Evolutionary conservation across 371 early-diverging fungal species (phyloP), one percentile per base, ranked within the genome.

Genomic region (Mucor plumbeus): DNA sequence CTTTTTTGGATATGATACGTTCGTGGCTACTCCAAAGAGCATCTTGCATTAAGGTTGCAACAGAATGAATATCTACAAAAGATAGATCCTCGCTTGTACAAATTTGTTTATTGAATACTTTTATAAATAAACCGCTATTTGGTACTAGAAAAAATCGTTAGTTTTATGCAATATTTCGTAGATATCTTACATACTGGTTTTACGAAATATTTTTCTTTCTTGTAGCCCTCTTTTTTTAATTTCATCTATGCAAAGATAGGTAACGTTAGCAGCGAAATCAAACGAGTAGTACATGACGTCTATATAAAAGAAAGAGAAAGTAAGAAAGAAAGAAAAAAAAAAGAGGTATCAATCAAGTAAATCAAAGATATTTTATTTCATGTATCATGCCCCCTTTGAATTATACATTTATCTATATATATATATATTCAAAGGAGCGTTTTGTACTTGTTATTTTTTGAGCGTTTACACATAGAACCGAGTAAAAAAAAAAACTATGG

Each of bases 1-100:
- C 74, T 48, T 74, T 83, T 56, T 73, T 78, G 17, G 80, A 69
- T 19, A 83, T 67, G 26, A 83, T 78, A 6, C 79, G 75, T 39
- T 83, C 80, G 38, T 75, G 79, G 59, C 79, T 69, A 47, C 79
- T 72, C 83, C 79, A 78, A 2, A 83, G 63, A 2, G 73, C 75
- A 69, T 80, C 83, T 63, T 79, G 80, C 83, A 83, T 83, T 62
- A 83, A 65, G 13, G 80, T 80, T 31, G 83, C 83, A 19, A 83
- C 79, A 1, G 80, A 80, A 63, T 82, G 83, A 50, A 82, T 79
- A 54, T 72, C 75, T 50, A 80, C 78, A 65, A 61, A 67, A 0
- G 63, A 58, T 15, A 82, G 67, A 50, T 82, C 83, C n/a, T 78
- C 70, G 5, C 68, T 56, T 31, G 70, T 73, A 54, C 80, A 82